Evolutionary conservation across 1,139 yeast species (phyloP).

Genomic region (Magnusiomyces ingens): DNA sequence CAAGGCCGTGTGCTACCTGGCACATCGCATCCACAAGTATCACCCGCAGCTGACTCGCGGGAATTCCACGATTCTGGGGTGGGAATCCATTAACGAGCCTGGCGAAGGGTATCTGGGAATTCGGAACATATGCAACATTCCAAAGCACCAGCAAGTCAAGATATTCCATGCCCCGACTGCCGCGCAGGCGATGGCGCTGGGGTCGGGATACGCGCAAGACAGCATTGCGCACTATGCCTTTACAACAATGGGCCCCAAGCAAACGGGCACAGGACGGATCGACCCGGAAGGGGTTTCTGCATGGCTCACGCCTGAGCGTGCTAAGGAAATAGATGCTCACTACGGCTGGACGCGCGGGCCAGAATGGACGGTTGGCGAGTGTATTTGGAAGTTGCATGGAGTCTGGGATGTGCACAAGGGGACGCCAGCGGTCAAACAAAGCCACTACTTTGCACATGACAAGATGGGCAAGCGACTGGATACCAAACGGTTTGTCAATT

Average conservation of each 20-base stretch:
- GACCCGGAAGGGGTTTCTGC: slow-evolving; percentile 63
- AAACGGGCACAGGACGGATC: slow-evolving; percentile 47
- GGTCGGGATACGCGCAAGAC: slow-evolving; percentile 61
- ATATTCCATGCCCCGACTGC: slow-evolving; percentile 30
- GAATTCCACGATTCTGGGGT: slow-evolving; percentile 53
- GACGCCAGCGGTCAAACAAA: slow-evolving; percentile 33
- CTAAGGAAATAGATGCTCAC: slow-evolving; percentile 41
- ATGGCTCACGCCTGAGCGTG: slow-evolving; percentile 47
- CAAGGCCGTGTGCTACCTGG: slow-evolving; percentile 48
- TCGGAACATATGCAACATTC: slow-evolving; percentile 24
- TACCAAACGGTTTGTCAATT: slow-evolving; percentile 52
- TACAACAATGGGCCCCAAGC: slow-evolving; percentile 61
- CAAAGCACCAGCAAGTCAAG: slow-evolving; percentile 27
- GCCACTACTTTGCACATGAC: slow-evolving; percentile 44
- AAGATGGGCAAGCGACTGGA: slow-evolving; percentile 39
- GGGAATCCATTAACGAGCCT: slow-evolving; percentile 88
- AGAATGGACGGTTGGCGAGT: slow-evolving; percentile 63
- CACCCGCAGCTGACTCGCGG: slow-evolving; percentile 49
- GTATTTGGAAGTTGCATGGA: slow-evolving; percentile 73
- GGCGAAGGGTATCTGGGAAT: slow-evolving; percentile 37
- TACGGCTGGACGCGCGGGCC: slow-evolving; percentile 64
- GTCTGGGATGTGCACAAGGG: slow-evolving; percentile 49
- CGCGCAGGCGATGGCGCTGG: slow-evolving; percentile 39
- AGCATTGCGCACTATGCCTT: slow-evolving; percentile 57
- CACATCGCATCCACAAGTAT: slow-evolving; percentile 44